phyloP scores from a whole-genome alignment of 2,329 filamentous ascomycete species.

The Alternaria dauci region DNA sequence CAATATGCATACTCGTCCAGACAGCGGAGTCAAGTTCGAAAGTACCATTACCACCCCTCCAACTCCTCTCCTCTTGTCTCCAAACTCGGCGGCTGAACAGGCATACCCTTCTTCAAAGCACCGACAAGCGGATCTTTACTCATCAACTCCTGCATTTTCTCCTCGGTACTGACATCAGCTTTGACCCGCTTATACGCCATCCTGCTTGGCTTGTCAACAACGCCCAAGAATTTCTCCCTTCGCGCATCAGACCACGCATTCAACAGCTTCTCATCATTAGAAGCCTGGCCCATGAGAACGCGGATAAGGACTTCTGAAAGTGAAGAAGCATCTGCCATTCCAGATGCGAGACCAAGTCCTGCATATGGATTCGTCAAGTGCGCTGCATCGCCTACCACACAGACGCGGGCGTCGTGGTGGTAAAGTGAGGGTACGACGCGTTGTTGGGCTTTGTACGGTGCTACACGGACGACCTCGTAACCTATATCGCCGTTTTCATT shows the following conservation, averaged over 20 bases:
- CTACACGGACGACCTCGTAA: conserved; percentile 48
- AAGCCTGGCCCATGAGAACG: conserved; percentile 29
- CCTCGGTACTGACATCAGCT: conserved; percentile 35
- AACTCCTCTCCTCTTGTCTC: conserved; percentile 36
- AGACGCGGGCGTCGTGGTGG: conserved; percentile 28
- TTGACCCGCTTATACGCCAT: conserved; percentile 41
- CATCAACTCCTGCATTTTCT: conserved; percentile 35
- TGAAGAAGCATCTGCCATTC: conserved; percentile 47
- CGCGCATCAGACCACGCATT: conserved; percentile 47
- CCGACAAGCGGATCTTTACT: conserved; percentile 38
- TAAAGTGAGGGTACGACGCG: conserved; percentile 44
- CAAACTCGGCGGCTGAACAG: conserved; percentile 39
- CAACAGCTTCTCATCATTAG: conserved; percentile 37
- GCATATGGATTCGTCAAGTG: conserved; percentile 53
- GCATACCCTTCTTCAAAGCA: conserved; percentile 44
- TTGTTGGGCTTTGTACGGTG: conserved; percentile 55
- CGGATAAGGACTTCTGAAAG: conserved; percentile 40
- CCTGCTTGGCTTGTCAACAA: conserved; percentile 46
- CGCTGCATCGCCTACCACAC: conserved; percentile 53
- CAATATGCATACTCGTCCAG: too few species aligned
- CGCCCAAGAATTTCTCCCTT: conserved; percentile 45
- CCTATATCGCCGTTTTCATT: conserved; percentile 21
- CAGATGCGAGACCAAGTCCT: conserved; percentile 46
- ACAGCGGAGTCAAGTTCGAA: neutral
- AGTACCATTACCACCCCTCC: conserved; percentile 35